phyloP scores from a whole-genome alignment of 2,329 filamentous ascomycete species.

The Fusarium sp. region DNA sequence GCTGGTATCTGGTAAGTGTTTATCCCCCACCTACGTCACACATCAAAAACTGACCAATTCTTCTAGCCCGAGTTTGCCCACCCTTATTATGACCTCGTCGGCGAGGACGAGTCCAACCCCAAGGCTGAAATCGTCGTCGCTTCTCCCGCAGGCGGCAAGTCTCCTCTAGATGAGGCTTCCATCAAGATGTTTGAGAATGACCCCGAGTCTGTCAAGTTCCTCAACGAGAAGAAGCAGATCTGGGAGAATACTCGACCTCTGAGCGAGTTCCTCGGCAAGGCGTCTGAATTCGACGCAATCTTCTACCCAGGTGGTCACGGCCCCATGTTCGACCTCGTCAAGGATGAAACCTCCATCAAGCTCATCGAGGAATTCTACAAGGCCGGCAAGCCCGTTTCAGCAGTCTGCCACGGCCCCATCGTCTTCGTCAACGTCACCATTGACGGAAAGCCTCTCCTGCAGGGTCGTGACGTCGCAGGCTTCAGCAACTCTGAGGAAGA shows the following conservation, averaged over 20 bases:
- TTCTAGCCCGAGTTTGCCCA: constrained; percentile 69
- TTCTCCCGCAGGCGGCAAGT: constrained; percentile 67
- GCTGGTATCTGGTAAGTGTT: constrained; percentile 70
- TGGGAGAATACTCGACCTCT: constrained; percentile 71
- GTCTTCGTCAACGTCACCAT: constrained; percentile 66
- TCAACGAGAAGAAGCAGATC: constrained; percentile 61
- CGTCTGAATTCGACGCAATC: constrained; percentile 68
- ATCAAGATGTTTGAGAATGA: constrained; percentile 64
- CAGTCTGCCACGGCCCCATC: constrained; percentile 74
- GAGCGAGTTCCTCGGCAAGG: constrained; percentile 61
- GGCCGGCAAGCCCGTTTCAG: constrained; percentile 67
- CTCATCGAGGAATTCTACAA: constrained; percentile 69
- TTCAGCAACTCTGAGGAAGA: constrained; percentile 67
- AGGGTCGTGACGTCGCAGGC: constrained; percentile 65
- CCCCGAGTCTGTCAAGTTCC: constrained; percentile 60
- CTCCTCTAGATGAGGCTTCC: constrained; percentile 67
- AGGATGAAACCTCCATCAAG: constrained; percentile 62
- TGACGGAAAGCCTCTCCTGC: constrained; percentile 61
- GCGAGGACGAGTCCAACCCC: constrained; percentile 42
- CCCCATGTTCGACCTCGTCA: constrained; percentile 72
- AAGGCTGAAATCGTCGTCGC: constrained; percentile 64
- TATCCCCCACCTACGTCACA: neutral
- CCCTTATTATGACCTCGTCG: constrained; percentile 64
- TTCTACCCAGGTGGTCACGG: constrained; percentile 66
- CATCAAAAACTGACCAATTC: neutral